Percentiles rank a stretch among this genome's conserved stretches.
Evolutionary conservation across 2,329 filamentous ascomycete species (phyloP).

Genomic region (Penicillium sp.): DNA sequence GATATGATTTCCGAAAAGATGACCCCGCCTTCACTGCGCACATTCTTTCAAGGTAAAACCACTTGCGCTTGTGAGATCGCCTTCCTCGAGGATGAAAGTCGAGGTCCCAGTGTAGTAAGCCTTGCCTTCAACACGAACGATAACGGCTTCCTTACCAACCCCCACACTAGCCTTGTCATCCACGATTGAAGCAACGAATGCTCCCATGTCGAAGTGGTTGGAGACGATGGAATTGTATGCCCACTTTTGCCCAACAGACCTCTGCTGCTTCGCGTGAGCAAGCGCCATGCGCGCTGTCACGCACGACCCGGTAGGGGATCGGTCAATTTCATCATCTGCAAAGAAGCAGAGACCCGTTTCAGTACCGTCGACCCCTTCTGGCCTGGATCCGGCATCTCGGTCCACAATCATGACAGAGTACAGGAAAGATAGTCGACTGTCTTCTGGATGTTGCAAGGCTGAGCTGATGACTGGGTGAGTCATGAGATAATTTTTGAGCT

Average conservation of each 20-base stretch:
- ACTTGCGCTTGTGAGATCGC: slow-evolving; percentile 23
- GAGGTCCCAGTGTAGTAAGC: slow-evolving; percentile 36
- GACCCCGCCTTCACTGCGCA: neutral
- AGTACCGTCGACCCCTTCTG: slow-evolving; percentile 26
- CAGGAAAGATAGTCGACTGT: slow-evolving; percentile 15
- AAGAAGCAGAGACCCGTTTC: slow-evolving; percentile 51
- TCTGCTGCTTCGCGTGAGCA: slow-evolving; percentile 33
- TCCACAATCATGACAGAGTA: slow-evolving; percentile 23
- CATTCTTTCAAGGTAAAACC: slow-evolving; percentile 25
- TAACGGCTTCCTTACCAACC: slow-evolving; percentile 15
- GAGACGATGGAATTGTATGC: slow-evolving; percentile 43
- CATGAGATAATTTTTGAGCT: slow-evolving; percentile 36
- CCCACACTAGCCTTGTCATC: neutral
- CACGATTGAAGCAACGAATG: slow-evolving; percentile 10
- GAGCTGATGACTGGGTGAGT: slow-evolving; percentile 7
- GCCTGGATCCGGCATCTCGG: slow-evolving; percentile 25
- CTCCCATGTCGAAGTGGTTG: slow-evolving; percentile 23
- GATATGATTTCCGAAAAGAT: neutral
- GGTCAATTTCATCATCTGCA: slow-evolving; percentile 51
- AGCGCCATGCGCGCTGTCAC: slow-evolving; percentile 42
- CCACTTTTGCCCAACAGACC: slow-evolving; percentile 27
- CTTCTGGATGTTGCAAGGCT: slow-evolving; percentile 5
- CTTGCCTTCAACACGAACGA: slow-evolving; percentile 34
- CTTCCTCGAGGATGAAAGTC: slow-evolving; percentile 33
- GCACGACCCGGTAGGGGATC: slow-evolving; percentile 42